Evolutionary conservation across 192 early-diverging fungal species (phyloP).

Genomic region (Umbelopsis sp.): DNA sequence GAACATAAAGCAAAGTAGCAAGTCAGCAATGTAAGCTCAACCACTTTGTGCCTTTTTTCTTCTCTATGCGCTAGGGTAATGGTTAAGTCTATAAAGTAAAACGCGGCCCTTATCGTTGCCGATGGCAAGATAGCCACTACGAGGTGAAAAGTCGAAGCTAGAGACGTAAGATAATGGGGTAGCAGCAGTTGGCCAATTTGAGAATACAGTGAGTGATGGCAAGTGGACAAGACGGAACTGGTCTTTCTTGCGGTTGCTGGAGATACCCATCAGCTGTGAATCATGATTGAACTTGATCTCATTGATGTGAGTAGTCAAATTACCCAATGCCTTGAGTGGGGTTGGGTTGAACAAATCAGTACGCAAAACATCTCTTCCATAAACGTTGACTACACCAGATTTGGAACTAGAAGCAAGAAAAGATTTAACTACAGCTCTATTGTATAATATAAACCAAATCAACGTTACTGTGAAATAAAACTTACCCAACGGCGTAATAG

Average conservation of each 20-base stretch:
- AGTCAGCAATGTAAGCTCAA: not conserved
- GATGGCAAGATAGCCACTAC: conserved; percentile 85
- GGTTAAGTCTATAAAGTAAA: conserved; percentile 77
- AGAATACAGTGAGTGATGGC: conserved; percentile 77
- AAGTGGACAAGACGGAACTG: conserved; percentile 83
- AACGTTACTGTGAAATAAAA: not conserved
- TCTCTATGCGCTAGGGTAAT: conserved; percentile 54
- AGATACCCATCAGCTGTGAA: conserved; percentile 81
- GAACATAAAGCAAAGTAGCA: not conserved
- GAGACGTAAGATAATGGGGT: conserved; percentile 86
- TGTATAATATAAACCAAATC: not conserved
- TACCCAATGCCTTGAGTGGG: conserved; percentile 77
- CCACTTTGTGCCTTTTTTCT: not conserved
- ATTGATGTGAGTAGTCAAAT: conserved; percentile 83
- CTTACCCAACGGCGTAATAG: conserved; percentile 85
- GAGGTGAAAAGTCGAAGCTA: conserved; percentile 84
- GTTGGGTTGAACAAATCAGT: conserved; percentile 47
- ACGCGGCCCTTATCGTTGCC: conserved; percentile 93
- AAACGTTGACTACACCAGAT: conserved; percentile 91
- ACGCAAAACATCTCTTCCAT: conserved; percentile 60
- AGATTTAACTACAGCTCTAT: not conserved
- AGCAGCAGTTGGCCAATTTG: conserved; percentile 90
- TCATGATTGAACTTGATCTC: conserved; percentile 82
- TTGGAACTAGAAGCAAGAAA: conserved; percentile 61
- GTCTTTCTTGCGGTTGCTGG: conserved; percentile 72